Evolutionary conservation across 2,329 filamentous ascomycete genomes (phyloP).

Genomic region (Beauveria bassiana): DNA sequence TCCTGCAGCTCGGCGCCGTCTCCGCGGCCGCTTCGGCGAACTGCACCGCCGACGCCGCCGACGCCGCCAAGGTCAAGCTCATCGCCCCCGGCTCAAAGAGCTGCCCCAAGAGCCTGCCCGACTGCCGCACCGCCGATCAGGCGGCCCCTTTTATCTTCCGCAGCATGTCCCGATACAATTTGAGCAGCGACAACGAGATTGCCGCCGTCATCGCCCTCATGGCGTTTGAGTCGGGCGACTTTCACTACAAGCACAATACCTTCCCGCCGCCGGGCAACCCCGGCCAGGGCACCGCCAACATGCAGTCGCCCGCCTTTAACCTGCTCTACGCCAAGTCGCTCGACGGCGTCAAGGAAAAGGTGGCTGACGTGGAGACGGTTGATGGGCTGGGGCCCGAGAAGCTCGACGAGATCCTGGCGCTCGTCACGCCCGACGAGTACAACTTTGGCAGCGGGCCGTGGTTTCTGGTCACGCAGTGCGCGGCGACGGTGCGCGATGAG

Average conservation of each 20-base stretch:
- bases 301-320: slow-evolving; percentile 41
- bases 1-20: background rate
- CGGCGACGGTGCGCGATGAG: slow-evolving; percentile 20
- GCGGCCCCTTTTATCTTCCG: slow-evolving; percentile 50
- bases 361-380: slow-evolving; percentile 21
- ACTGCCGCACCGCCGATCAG: slow-evolving; percentile 59
- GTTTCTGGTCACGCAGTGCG: slow-evolving; percentile 41
- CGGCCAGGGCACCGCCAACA: slow-evolving; percentile 62
- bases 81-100: slow-evolving; percentile 50
- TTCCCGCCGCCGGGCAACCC: slow-evolving; percentile 34
- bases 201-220: slow-evolving; percentile 65
- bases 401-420: slow-evolving; percentile 33
- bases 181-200: slow-evolving; percentile 50
- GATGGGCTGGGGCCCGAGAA: slow-evolving; percentile 23
- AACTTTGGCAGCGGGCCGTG: slow-evolving; percentile 48
- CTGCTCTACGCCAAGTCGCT: slow-evolving; percentile 39
- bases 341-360: slow-evolving; percentile 26
- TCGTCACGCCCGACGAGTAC: slow-evolving; percentile 40
- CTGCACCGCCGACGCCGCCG: slow-evolving; percentile 19
- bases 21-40: background rate
- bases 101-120: slow-evolving; percentile 43
- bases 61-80: slow-evolving; percentile 33
- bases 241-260: slow-evolving; percentile 65
- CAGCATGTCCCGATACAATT: slow-evolving; percentile 49
- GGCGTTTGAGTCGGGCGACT: slow-evolving; percentile 61